phyloP scores from a whole-genome alignment of 23 red algal genomes.

The Chondrus crispus region DNA sequence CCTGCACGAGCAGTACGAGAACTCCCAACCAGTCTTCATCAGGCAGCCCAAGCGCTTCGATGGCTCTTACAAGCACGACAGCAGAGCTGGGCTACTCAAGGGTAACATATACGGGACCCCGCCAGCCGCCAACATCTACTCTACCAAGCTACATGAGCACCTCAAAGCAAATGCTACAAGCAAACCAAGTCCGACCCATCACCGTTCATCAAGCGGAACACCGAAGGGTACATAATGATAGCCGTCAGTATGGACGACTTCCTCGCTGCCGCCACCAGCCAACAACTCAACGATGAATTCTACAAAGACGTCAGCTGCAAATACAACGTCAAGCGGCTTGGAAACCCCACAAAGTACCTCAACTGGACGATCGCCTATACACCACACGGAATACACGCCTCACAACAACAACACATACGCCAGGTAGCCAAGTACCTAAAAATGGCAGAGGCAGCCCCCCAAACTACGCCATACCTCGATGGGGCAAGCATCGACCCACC shows the following conservation, averaged over 20 bases:
- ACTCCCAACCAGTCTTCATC: conserved; percentile 6
- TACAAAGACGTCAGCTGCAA: background rate
- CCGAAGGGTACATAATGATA: background rate
- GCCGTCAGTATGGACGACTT: conserved; percentile 24
- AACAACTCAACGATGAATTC: background rate
- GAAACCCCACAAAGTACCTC: background rate
- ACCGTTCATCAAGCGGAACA: background rate
- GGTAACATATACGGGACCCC: conserved; percentile 14
- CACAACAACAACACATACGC: background rate
- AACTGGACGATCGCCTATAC: background rate
- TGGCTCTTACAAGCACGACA: background rate
- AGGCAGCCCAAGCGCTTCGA: conserved; percentile 13
- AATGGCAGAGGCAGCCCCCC: background rate
- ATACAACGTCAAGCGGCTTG: background rate
- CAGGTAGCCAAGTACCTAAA: background rate
- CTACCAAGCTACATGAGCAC: background rate
- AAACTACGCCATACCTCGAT: background rate
- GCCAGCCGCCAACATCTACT: background rate
- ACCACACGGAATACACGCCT: background rate
- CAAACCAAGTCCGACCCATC: conserved; percentile 18
- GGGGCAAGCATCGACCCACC: background rate
- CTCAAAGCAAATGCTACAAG: background rate
- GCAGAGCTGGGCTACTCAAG: background rate
- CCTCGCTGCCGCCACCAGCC: conserved; percentile 17
- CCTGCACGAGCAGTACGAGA: background rate